phyloP scores from a whole-genome alignment of 2,329 filamentous ascomycete genomes.

The Ampelomyces quisqualis region DNA sequence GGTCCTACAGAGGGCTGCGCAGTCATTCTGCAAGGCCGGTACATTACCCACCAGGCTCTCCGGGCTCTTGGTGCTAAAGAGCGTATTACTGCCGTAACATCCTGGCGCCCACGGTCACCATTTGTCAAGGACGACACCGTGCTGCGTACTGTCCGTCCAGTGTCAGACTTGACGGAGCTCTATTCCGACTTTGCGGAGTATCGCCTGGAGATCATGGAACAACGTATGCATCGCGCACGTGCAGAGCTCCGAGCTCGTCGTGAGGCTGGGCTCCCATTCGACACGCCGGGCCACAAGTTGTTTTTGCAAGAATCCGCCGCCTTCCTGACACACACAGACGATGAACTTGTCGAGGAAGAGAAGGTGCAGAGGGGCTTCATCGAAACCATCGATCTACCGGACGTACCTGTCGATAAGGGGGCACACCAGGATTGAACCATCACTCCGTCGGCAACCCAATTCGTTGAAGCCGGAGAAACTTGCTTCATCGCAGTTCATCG shows the following conservation, averaged over 20 bases:
- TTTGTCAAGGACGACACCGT: conserved; percentile 60
- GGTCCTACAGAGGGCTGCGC: conserved; percentile 63
- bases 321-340: conserved; percentile 40
- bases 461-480: background rate
- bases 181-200: conserved; percentile 65
- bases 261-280: conserved; percentile 33
- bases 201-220: conserved; percentile 62
- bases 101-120: conserved; percentile 61
- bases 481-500: too few species aligned
- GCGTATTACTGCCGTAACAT: conserved; percentile 66
- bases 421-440: background rate
- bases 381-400: conserved; percentile 27
- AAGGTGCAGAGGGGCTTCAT: conserved; percentile 33
- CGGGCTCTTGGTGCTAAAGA: conserved; percentile 60
- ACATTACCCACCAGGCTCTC: conserved; percentile 65
- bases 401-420: conserved; percentile 22
- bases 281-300: conserved; percentile 36
- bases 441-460: background rate
- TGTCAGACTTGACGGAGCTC: conserved; percentile 59
- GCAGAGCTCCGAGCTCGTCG: conserved; percentile 43
- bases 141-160: conserved; percentile 59
- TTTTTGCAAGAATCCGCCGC: conserved; percentile 38
- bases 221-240: conserved; percentile 53
- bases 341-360: conserved; percentile 37
- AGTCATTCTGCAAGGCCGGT: conserved; percentile 66